Evolutionary conservation across 2,329 filamentous ascomycete species (phyloP), one percentile per base, ranked within the genome.

Genomic region (Daldinia sp.): DNA sequence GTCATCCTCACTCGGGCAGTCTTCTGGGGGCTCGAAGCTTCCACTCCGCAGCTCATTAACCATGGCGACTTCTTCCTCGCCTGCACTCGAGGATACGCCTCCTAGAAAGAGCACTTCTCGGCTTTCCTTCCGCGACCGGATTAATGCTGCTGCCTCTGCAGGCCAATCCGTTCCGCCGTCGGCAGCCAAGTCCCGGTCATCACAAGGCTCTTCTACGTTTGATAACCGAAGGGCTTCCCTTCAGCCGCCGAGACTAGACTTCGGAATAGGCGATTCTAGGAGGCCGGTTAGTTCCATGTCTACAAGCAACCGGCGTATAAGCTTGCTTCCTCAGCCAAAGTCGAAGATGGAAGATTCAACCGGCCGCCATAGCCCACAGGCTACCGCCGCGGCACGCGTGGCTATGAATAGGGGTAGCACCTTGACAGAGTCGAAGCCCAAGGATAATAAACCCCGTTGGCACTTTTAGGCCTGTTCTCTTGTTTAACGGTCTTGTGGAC

Each of bases 251-350:
- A 79, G 62, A 71, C 77, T 61, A 62, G 73, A 57, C 59, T 75
- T 72, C 27, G 64, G 67, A 8, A 71, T 73, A 11, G 72, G 63
- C 56, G 71, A 69, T 69, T 64, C 64, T 21, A 74, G 68, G 69
- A 81, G 87, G 27, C 82, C 87, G 9, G 83, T 82, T 41, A 89
- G 85, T 72, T 88, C 87, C 2, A 70, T 89, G 43, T 82, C 85
- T 5, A 75, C 77, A 2, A 17, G 79, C 76, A 58, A 61, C 27
- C 58, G 85, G 62, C 82, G 86, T 27, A 79, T 75, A 3, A 87
- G 85, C 69, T 70, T 88, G 59, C 75, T 89, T 19, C 85, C 86
- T 15, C 78, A 83, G 57, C 78, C 82, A 0, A 80, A 73, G 52
- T 58, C 69, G 3, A 76, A 69, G 39, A 17, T 23, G 17, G 72